These are phyloP conservation scores for Penicillium decumbens DNA, from an alignment of 2,329 filamentous ascomycete species.

Conservation along the genomic window DNA sequence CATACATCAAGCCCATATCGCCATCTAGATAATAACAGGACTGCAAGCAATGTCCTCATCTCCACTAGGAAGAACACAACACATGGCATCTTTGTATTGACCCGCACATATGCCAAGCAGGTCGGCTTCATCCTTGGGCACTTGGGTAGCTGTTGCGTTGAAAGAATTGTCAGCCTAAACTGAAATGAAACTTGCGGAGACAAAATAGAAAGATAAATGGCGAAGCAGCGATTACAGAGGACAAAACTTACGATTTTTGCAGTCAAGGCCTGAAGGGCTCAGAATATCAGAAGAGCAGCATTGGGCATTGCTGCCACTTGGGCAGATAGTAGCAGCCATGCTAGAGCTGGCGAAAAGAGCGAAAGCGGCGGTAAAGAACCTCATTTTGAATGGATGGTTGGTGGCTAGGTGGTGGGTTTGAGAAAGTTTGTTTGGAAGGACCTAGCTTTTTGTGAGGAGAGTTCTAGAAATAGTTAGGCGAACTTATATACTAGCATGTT, in stretches of 20 bases:
- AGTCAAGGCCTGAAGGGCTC: not conserved
- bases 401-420: not conserved
- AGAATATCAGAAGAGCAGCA: not conserved
- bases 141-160: not conserved
- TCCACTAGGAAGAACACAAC: not conserved
- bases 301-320: not conserved
- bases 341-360: not conserved
- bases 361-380: not conserved
- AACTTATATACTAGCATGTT: not conserved
- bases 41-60: not conserved
- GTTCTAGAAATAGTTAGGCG: not conserved
- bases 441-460: not conserved
- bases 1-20: no score
- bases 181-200: not conserved
- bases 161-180: not conserved
- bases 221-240: not conserved
- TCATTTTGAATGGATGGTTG: not conserved
- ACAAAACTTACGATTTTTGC: not conserved
- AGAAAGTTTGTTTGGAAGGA: not conserved
- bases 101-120: not conserved
- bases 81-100: not conserved
- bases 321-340: not conserved
- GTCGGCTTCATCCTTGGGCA: not conserved
- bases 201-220: not conserved
- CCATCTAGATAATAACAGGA: not conserved